Evolutionary conservation across 2,329 filamentous ascomycete species (phyloP), one percentile per base, ranked within the genome.

Genomic region (Paracamarosporium sp.): DNA sequence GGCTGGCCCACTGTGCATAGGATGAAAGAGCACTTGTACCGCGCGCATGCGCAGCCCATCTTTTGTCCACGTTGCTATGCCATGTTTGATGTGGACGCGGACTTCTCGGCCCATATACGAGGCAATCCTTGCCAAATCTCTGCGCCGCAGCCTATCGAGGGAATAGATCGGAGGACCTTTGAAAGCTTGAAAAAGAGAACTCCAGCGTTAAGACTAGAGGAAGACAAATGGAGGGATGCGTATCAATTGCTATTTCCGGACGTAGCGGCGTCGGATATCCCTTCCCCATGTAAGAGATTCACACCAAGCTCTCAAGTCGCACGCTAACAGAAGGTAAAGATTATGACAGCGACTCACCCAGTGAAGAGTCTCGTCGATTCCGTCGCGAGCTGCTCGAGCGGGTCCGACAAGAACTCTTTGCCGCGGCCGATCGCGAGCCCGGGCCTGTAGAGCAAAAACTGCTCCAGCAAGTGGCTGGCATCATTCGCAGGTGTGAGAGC

Each of bases 1-100:
- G 75, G 76, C 1, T 79, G 76, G 71, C 74, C 71, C 1, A 76
- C 70, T 6, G 75, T 79, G 0, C 76, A 79, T 50, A 69, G 77
- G 0, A 73, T 80, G 64, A 80, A 80, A 67, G 77, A 78, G 35
- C 78, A 79, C 51, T 59, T 80, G 0, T 78, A 79, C 35, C 74
- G 75, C 3, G 72, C 75, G 5, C 78, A 80, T 55, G 64, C 72
- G 0, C 72, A 78, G 5, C 65, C 73, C 0, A 72, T 73, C 33
- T 74, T 69, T 60, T 80, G 78, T 50, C 72, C 70, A 13, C 70
- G 77, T 20, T 80, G 78, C 58, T 76, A 74, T 24, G 44, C 62
- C 0, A 70, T 72, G 1, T 79, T 79, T 60, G 69, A 75, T 15
- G 59, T 63, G 1, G 72, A 76, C 22, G 57, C 62, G 3, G 66